Evolutionary conservation across 2,329 filamentous ascomycete genomes (phyloP).

Genomic region (Bipolaris gigantea): DNA sequence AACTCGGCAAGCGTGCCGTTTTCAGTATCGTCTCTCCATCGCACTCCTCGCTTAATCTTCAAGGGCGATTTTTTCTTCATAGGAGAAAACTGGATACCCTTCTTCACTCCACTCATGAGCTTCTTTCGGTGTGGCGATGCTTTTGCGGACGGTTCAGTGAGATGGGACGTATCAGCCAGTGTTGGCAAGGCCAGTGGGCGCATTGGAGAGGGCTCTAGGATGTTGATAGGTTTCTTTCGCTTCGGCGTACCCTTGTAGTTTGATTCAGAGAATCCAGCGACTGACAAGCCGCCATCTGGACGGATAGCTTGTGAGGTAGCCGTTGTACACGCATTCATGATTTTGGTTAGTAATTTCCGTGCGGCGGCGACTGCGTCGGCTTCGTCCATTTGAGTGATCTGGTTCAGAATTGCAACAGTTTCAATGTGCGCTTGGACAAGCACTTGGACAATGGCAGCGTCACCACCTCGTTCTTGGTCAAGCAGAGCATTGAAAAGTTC

Average conservation of each 20-base stretch:
- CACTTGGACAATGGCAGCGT: slow-evolving; percentile 76
- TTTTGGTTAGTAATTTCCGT: slow-evolving; percentile 72
- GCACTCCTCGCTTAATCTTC: slow-evolving; percentile 72
- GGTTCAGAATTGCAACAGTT: slow-evolving; percentile 78
- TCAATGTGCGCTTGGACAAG: slow-evolving; percentile 91
- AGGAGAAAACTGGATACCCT: slow-evolving; percentile 78
- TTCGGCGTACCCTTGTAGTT: slow-evolving; percentile 76
- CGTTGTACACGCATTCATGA: slow-evolving; percentile 75
- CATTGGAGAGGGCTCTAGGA: slow-evolving; percentile 53
- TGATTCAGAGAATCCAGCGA: slow-evolving; percentile 69
- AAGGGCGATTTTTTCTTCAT: slow-evolving; percentile 72
- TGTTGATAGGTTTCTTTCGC: slow-evolving; percentile 58
- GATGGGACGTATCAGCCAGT: slow-evolving; percentile 40
- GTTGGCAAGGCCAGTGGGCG: slow-evolving; percentile 44
- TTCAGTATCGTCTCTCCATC: slow-evolving; percentile 91
- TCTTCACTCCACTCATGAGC: slow-evolving; percentile 59
- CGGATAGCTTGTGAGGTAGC: slow-evolving; percentile 85
- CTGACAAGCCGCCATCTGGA: slow-evolving; percentile 71
- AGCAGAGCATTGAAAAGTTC: slow-evolving; percentile 76
- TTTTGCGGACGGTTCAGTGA: slow-evolving; percentile 68
- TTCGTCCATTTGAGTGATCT: slow-evolving; percentile 80
- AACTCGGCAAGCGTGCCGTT: slow-evolving; percentile 86
- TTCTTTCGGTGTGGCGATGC: slow-evolving; percentile 81
- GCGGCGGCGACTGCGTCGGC: slow-evolving; percentile 80
- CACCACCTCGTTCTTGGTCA: slow-evolving; percentile 81